Evolutionary conservation across 768 basidiomycete genomes (phyloP), one percentile per base, ranked within the genome.

Genomic region (Tremella yokohamensis): DNA sequence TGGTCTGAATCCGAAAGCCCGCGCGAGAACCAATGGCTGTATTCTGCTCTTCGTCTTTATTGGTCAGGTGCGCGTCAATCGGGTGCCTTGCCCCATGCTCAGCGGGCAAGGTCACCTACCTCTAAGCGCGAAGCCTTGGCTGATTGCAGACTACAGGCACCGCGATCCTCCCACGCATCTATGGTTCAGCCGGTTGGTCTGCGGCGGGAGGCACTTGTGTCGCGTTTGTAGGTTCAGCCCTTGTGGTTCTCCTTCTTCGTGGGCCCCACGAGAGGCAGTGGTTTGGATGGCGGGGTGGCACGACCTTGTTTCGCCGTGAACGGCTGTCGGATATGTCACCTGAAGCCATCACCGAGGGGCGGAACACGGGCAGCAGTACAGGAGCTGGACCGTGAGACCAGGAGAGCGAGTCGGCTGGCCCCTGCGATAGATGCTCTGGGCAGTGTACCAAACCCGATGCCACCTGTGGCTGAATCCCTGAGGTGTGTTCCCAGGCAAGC

Each of bases 1-100:
- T 56, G 78, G 58, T 22, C 68, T 79, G 19, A 71, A 77, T 60
- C 66, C 77, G 1, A 68, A 78, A 45, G 86, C 87, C 1, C 78
- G 86, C 48, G 82, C 89, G 3, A 81, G 89, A 25, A 64, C 91
- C 9, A 90, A 91, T 62, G 88, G 89, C 0, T 81, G 89, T 44
- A 80, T 84, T 47, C 82, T 91, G 48, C 79, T 90, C 53, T 84
- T 84, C 77, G 62, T 87, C 29, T 88, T 89, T 74, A 80, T 87
- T 22, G 89, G 89, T 0, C 88, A 90, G 78, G 71, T 70, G 44
- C 54, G 67, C 34, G 29, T 4, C 29, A 11, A 34, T n/a, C n/a
- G n/a, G n/a, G n/a, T n/a, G n/a, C n/a, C n/a, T n/a, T n/a, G n/a
- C n/a, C n/a, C n/a, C n/a, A n/a, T n/a, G n/a, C n/a, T n/a, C n/a